Percentiles rank a stretch among this genome's conserved stretches.
phyloP scores from a whole-genome alignment of 495 filamentous ascomycete species.

The Evansstolkia leycettana region DNA sequence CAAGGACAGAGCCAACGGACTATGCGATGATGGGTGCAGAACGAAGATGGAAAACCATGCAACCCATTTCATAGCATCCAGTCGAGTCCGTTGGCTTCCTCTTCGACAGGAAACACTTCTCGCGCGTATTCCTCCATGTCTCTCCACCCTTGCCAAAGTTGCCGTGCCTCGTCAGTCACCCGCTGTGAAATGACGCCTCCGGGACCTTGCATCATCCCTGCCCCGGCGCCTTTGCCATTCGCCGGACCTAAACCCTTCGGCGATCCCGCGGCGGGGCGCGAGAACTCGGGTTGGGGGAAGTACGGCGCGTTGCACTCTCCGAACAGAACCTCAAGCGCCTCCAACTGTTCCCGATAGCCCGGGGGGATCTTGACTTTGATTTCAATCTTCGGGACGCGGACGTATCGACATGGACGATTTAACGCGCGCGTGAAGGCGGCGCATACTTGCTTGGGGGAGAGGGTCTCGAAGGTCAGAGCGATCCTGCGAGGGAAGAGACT shows the following conservation, averaged over 20 bases:
- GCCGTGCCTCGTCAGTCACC: slow-evolving; percentile 58
- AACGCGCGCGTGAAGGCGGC: slow-evolving; percentile 66
- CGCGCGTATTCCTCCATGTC: slow-evolving; percentile 92
- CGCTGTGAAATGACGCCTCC: slow-evolving; percentile 37
- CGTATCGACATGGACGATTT: slow-evolving; percentile 63
- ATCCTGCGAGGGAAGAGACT: slow-evolving; percentile 40
- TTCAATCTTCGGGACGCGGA: slow-evolving; percentile 58
- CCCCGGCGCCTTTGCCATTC: slow-evolving; percentile 49
- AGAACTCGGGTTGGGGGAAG: slow-evolving; percentile 43
- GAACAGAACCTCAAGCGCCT: slow-evolving; percentile 52
- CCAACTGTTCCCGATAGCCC: slow-evolving; percentile 83
- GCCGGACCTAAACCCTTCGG: slow-evolving; percentile 43
- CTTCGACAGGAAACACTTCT: slow-evolving; percentile 90
- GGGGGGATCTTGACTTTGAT: slow-evolving; percentile 75
- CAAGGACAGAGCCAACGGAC: too few species aligned
- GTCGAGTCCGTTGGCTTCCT: slow-evolving; percentile 79
- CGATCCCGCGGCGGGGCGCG: slow-evolving; percentile 31
- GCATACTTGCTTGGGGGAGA: slow-evolving; percentile 76
- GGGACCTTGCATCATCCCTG: slow-evolving; percentile 44
- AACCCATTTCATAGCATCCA: slow-evolving; percentile 58
- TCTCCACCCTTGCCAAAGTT: slow-evolving; percentile 82
- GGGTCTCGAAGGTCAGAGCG: slow-evolving; percentile 81
- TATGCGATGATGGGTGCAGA: too few species aligned
- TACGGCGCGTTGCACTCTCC: slow-evolving; percentile 52
- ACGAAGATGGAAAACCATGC: too few species aligned